A percentile compares a stretch with the other conserved stretches of the same genome.
Conservation (phyloP, 805 yeast species). For the Kazachstania africana region DNA sequence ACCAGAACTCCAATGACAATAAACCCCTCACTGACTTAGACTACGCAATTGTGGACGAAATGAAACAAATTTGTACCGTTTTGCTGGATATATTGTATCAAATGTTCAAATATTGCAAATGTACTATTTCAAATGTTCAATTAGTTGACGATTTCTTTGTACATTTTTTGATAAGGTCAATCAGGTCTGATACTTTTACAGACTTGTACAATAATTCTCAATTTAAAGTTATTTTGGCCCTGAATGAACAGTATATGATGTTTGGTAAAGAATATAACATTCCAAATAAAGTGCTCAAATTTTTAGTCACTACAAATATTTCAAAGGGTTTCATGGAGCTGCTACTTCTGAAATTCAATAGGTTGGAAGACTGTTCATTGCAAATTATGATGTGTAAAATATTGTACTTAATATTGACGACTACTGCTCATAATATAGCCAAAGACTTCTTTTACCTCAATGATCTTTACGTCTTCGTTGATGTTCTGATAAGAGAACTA, state of each 20-base stretch:
- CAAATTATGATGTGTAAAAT: constrained; percentile 73
- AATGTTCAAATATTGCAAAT: constrained; percentile 38
- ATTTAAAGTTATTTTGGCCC: constrained; percentile 56
- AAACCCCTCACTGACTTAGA: constrained; percentile 18
- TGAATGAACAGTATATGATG: constrained; percentile 84
- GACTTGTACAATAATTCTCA: constrained; percentile 55
- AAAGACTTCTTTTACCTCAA: constrained; percentile 65
- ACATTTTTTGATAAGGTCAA: constrained; percentile 34
- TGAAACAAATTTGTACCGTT: constrained; percentile 30
- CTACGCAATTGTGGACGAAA: constrained; percentile 23
- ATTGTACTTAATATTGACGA: constrained; percentile 59
- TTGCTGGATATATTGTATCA: constrained; percentile 45
- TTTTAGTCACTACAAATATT: constrained; percentile 33
- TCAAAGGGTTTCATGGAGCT: constrained; percentile 54
- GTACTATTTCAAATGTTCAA: constrained; percentile 31
- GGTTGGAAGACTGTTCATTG: constrained; percentile 56
- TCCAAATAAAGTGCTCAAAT: constrained; percentile 43
- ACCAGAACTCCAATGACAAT: constrained; percentile 6
- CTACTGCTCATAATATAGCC: constrained; percentile 37
- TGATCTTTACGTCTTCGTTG: constrained; percentile 74
- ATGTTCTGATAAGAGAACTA: constrained; percentile 71
- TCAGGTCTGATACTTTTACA: constrained; percentile 34
- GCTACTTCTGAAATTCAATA: constrained; percentile 62
- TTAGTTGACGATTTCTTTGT: constrained; percentile 35
- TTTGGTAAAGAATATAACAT: constrained; percentile 27